phyloP scores from a whole-genome alignment of 306 rosid species.

The Cucumis hystrix region DNA sequence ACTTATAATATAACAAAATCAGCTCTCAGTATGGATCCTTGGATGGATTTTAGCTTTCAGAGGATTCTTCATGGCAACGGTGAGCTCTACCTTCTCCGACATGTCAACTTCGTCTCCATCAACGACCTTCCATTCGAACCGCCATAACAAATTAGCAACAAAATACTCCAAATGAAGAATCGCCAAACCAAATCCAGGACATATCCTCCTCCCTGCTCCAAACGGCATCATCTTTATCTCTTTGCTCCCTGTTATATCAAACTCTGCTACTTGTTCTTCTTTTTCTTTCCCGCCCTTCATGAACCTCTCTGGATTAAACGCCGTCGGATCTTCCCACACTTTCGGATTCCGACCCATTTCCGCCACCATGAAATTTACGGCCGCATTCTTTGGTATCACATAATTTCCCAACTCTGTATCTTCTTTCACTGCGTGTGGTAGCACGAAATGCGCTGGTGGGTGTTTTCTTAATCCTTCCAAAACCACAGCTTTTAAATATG shows the following conservation, averaged over 20 bases:
- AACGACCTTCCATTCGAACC: background rate
- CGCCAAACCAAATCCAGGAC: background rate
- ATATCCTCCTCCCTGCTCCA: conserved; percentile 7
- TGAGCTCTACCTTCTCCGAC: background rate
- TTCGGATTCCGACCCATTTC: background rate
- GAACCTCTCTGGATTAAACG: conserved; percentile 4
- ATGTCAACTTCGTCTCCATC: background rate
- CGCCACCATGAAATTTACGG: background rate
- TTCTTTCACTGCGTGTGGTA: background rate
- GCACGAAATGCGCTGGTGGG: conserved; percentile 33
- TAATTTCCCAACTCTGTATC: background rate
- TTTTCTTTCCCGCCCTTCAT: background rate
- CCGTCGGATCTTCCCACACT: background rate
- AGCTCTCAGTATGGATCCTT: background rate
- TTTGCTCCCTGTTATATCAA: conserved; percentile 5
- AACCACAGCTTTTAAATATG: background rate
- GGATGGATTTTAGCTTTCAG: background rate
- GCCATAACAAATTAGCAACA: conserved; percentile 6
- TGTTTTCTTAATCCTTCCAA: conserved; percentile 18
- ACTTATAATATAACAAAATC: too few relatives aligned
- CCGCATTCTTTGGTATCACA: background rate
- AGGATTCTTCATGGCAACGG: background rate
- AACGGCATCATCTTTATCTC: conserved; percentile 14
- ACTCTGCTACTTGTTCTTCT: background rate
- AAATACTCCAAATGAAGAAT: conserved; percentile 10